Evolutionary conservation across 371 early-diverging fungal genomes (phyloP), one percentile per base, ranked within the genome.

Genomic region (Lichtheimia hyalospora): DNA sequence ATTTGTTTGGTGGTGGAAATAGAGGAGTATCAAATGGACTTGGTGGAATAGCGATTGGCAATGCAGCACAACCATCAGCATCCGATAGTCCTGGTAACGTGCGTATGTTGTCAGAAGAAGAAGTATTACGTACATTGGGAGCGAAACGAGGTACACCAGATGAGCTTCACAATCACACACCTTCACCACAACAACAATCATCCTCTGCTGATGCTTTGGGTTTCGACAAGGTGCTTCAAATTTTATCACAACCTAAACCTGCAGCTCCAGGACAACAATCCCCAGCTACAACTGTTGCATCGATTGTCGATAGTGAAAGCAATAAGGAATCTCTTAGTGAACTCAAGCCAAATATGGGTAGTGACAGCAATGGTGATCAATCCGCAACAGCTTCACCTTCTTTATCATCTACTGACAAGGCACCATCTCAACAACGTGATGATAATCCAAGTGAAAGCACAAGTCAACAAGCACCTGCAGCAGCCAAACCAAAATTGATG

Each of bases 41-140:
- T 34, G 34, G 34, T 34, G 34, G 34, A 8, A 34, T 34, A 34
- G 34, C 27, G 27, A 7, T 27, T 27, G 62, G 68, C 5, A 67
- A 65, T 15, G 28, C 34, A 23, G 20, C 42, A 13, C 62, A 34
- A 3, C 42, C 57, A 41, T 20, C 58, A 21, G 46, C 44, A 40
- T 14, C 46, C 39, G 21, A 40, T 52, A 18, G 34, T 12, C 46
- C 21, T 21, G 41, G 25, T 54, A 28, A 20, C 59, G 63, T 65
- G 10, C 79, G 83, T 15, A 82, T 83, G 71, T 74, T 80, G 1
- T 85, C 87, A 0, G 87, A 87, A 56, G 83, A 78, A 15, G 87
- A 87, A 54, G 78, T 87, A 20, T 56, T 87, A 6, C 71, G 79
- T 43, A 71, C 84, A 2, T 54, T 87, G 8, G 84, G 78, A 3